Evolutionary conservation across 2,329 filamentous ascomycete species (phyloP), one percentile per base, ranked within the genome.

Genomic region (Calonectria crousiana): DNA sequence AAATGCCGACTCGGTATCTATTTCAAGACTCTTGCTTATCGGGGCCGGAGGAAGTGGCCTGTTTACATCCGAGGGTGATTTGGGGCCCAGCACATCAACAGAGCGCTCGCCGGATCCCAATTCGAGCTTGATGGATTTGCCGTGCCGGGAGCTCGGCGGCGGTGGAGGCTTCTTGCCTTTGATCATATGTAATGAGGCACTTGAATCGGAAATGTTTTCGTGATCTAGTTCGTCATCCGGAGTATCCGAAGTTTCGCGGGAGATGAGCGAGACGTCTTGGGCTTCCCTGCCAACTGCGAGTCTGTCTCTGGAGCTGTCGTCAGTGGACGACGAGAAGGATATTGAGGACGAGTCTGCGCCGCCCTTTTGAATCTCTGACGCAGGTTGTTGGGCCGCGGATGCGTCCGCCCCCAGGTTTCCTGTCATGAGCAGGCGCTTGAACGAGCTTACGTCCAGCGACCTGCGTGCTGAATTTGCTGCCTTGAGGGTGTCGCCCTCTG

Each of bases 361-460:
- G 10, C 67, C 69, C 47, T 62, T 76, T 14, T 69, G 69, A 41
- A 68, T 58, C 3, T 65, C 65, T 51, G 65, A 69, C 58, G 62
- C 72, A 4, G 74, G 72, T 65, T 76, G 73, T 30, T 75, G 74
- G 13, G 32, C 44, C 18, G 75, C 67, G 49, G 69, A 36, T 51
- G 68, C 67, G 53, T 75, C 76, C 13, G 72, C 72, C 8, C 74
- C 89, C 44, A 90, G 82, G 79, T 92, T 91, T 26, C 95, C 95
- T 0, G 94, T 97, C 85, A 97, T 88, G 62, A 97, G 88, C 74
- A 97, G 85, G 73, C 93, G 90, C 81, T 92, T 93, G 85, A 97
- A 97, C 10, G 94, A 92, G 81, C 95, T 92, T 1, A 96, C 95
- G 81, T 97, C 94, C 76, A 96, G 84, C 0, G 91, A 88, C 23